Evolutionary conservation across 2,329 filamentous ascomycete genomes (phyloP).

Genomic region (Alternaria sp.): DNA sequence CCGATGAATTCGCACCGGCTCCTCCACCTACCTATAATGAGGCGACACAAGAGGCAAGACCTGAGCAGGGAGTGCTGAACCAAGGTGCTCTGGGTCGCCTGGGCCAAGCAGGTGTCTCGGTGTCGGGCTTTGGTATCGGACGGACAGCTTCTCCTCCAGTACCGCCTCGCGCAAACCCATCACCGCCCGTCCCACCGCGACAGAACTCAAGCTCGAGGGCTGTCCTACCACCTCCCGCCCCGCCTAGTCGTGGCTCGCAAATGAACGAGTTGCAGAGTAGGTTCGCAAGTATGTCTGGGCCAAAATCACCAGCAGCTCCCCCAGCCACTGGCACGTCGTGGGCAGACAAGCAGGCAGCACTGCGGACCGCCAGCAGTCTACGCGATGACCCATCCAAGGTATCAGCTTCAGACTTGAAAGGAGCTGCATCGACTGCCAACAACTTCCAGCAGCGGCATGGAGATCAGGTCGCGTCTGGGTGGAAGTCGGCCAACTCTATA

Average conservation of each 20-base stretch:
- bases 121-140: conserved; percentile 79
- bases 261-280: conserved; percentile 72
- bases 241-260: conserved; percentile 49
- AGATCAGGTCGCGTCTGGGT: conserved; percentile 69
- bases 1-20: conserved; percentile 52
- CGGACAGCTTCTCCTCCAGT: conserved; percentile 45
- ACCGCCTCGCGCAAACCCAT: conserved; percentile 45
- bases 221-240: conserved; percentile 19
- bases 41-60: conserved; percentile 31
- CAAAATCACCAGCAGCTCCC: conserved; percentile 35
- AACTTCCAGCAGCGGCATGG: conserved; percentile 75
- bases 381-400: conserved; percentile 68
- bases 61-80: conserved; percentile 56
- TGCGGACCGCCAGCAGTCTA: conserved; percentile 66
- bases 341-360: conserved; percentile 67
- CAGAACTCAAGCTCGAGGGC: conserved; percentile 29
- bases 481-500: conserved; percentile 62
- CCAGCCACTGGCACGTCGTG: conserved; percentile 64
- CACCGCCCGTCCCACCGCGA: conserved; percentile 37
- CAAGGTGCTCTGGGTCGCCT: conserved; percentile 70
- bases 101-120: conserved; percentile 75
- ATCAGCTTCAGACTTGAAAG: conserved; percentile 64
- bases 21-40: conserved; percentile 60
- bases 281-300: conserved; percentile 57
- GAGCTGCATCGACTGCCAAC: conserved; percentile 67